Evolutionary conservation across 176 grass and related monocot genomes (phyloP), one percentile per base, ranked within the genome.

Genomic region (Rhipidocladum racemiflorum): DNA sequence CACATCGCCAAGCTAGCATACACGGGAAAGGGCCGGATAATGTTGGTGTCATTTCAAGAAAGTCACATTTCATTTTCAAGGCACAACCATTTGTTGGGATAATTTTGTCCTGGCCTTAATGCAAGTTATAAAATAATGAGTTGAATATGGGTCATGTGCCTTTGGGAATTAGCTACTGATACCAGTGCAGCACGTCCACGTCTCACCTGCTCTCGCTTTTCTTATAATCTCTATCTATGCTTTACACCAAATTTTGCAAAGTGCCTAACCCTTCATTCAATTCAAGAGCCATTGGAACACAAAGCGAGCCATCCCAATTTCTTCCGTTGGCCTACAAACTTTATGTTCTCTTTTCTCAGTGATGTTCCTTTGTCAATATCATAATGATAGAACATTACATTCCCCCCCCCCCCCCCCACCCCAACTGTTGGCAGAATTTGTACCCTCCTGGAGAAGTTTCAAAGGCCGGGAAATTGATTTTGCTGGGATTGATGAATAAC

Each of bases 401-500:
- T 38, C 64, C 55, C 45, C 34, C 72, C 39, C 71, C 57, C 69
- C 43, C 56, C 20, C 39, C 45, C 27, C 10, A 44, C 29, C 66
- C 60, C n/a, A n/a, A 51, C 77, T 67, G 30, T 28, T 68, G 65
- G 25, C 44, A 43, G 75, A 87, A 87, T 83, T 40, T 76, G 75
- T 69, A 36, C 71, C 39, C 38, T 77, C 75, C 9, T 38, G 15
- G 38, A 36, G 67, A 63, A 23, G 40, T 45, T 51, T 89, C 36
- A 94, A 38, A 85, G 80, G 17, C 82, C 84, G 20, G 89, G 74
- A 73, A 89, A 89, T 29, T 87, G 86, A 80, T 77, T 89, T 61
- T 89, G 89, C 23, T 91, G 88, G 62, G 81, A 29, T 80, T 69
- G 88, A 44, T 79, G 80, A 64, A 74, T 51, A 21, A 36, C 46